Evolutionary conservation across 192 early-diverging fungal genomes (phyloP), one percentile per base, ranked within the genome.

Genomic region (Ambispora gerdemannii): DNA sequence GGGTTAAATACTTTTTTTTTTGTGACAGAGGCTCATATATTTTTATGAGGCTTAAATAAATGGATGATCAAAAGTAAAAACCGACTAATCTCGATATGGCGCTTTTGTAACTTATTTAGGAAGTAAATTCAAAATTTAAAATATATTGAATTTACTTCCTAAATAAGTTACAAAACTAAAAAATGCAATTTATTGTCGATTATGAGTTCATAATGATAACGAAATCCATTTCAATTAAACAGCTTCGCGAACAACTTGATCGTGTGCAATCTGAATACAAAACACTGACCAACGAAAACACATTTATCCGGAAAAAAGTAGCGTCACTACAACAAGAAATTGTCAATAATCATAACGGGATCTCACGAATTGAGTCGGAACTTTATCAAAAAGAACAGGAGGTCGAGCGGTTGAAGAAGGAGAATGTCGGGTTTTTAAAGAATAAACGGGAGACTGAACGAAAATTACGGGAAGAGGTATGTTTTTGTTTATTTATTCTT

Each of bases 401-500:
- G 55, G 19, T 60, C n/a, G 68, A 70, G 38, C 27, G 68, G 20
- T 20, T 70, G 34, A 70, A 43, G 32, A 70, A 70, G 55, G 68
- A 70, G 43, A 70, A 70, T 58, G 52, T 30, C 19, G 27, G 22
- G 1, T 70, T 36, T 36, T 59, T 60, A 36, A 70, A 70, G 33
- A 60, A 70, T n/a, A 70, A 70, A 47, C 52, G 68, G 0, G 68
- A 70, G 32, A 32, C 50, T 11, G 68, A 70, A 60, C 56, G 43
- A n/a, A 70, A 70, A 50, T 59, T 70, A 22, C 24, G 56, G 27
- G 68, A 70, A 35, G 68, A 70, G 68, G 68, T 70, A 60, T 28
- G 19, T 30, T 19, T 38, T 36, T 56, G 20, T 36, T 6, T n/a
- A n/a, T n/a, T n/a, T n/a, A n/a, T n/a, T n/a, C n/a, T n/a, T n/a